These are phyloP conservation scores for Blastocystis sp. DNA, from an alignment of 352 stramenopile genomes.

Conservation along the genomic window DNA sequence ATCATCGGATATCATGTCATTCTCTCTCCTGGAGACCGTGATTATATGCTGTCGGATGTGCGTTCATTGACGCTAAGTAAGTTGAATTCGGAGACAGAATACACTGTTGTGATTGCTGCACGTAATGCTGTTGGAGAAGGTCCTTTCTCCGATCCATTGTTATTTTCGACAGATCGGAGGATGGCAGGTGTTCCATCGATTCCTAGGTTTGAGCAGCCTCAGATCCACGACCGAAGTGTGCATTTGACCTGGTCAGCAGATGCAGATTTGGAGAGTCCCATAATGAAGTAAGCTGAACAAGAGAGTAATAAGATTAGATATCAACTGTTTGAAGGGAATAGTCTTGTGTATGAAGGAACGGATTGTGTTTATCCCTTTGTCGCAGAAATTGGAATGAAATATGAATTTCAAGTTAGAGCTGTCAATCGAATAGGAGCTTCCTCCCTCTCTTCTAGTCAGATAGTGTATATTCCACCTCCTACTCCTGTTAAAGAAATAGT, in stretches of 20 bases:
- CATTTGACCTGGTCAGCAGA: not conserved
- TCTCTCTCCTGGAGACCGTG: not conserved
- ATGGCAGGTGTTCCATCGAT: not conserved
- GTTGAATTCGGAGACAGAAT: not conserved
- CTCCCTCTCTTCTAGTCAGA: not conserved
- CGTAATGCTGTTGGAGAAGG: conserved; percentile 5
- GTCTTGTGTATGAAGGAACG: conserved; percentile 6
- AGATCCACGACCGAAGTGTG: not conserved
- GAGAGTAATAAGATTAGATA: not conserved
- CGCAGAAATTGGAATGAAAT: not conserved
- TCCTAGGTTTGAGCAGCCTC: not conserved
- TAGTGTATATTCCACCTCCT: conserved; percentile 18
- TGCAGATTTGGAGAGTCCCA: not conserved
- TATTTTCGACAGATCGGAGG: not conserved
- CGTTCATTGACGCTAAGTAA: not conserved
- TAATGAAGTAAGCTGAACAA: not conserved
- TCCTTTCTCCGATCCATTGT: not conserved
- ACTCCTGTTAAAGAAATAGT: conserved; percentile 31
- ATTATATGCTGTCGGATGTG: not conserved
- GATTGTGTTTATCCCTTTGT: not conserved
- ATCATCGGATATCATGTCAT: conserved; percentile 6
- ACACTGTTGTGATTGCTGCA: not conserved
- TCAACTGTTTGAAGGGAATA: not conserved
- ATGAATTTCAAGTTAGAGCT: conserved; percentile 6
- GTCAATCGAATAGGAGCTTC: conserved; percentile 1